phyloP scores from a whole-genome alignment of 1,139 yeast species.

The Magnusiomyces ingens region DNA sequence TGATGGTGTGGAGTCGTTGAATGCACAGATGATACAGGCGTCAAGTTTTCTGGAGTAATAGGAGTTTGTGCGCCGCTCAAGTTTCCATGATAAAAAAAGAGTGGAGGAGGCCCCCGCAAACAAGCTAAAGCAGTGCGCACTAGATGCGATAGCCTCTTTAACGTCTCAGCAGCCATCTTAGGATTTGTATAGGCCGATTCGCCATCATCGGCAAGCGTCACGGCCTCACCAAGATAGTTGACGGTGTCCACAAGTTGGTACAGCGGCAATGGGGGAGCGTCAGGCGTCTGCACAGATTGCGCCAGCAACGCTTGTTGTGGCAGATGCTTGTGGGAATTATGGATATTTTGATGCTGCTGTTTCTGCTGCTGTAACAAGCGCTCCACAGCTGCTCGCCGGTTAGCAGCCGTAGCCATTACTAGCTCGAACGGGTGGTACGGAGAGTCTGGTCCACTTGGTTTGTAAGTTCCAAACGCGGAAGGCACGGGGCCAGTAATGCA shows the following conservation, averaged over 20 bases:
- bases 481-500: too few relatives aligned
- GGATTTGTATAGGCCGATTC: conserved; percentile 9
- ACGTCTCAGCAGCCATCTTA: conserved; percentile 9
- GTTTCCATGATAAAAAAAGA: neutral
- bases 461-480: too few relatives aligned
- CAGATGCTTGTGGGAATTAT: neutral
- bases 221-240: conserved; percentile 19
- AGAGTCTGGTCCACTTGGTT: neutral
- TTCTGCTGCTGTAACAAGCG: too few relatives aligned
- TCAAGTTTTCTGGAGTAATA: too few relatives aligned
- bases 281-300: conserved; percentile 15
- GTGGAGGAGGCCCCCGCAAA: conserved; percentile 20
- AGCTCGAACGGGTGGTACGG: conserved; percentile 1
- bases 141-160: conserved; percentile 9
- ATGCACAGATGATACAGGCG: too few relatives aligned
- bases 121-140: conserved; percentile 21
- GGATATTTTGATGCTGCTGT: too few relatives aligned
- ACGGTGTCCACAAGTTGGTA: conserved; percentile 25
- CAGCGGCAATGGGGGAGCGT: conserved; percentile 16
- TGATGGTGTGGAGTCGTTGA: too few relatives aligned
- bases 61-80: too few relatives aligned
- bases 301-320: conserved; percentile 17
- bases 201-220: conserved; percentile 8
- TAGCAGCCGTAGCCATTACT: neutral
- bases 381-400: too few relatives aligned